These are phyloP conservation scores for Sarcocystis neurona DNA, from an alignment of 169 alveolate species.

Conservation along the genomic window DNA sequence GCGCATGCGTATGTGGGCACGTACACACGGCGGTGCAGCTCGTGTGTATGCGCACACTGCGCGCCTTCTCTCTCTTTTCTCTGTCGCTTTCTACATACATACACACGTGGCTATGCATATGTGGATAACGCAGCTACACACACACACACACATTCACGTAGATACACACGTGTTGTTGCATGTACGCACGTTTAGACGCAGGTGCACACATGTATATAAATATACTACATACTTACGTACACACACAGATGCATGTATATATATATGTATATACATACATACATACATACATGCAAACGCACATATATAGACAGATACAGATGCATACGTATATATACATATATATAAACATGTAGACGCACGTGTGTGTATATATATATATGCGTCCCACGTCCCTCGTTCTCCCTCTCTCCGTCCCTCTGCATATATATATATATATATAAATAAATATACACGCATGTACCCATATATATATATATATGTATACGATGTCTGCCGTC, in stretches of 20 bases:
- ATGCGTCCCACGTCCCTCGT: background rate
- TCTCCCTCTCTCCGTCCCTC: background rate
- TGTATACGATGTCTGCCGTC: too few relatives aligned
- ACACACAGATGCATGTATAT: background rate
- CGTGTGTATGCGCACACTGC: too few relatives aligned
- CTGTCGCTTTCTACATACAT: too few relatives aligned
- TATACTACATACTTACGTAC: background rate
- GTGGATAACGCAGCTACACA: too few relatives aligned
- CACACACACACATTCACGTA: too few relatives aligned
- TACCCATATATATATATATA: too few relatives aligned
- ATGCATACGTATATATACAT: background rate
- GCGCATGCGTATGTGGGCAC: too few relatives aligned
- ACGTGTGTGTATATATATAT: background rate
- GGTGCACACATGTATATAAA: background rate
- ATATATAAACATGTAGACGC: background rate
- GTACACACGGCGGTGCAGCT: too few relatives aligned
- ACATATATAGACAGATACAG: background rate
- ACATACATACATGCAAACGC: background rate
- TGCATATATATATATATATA: background rate
- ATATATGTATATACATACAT: background rate
- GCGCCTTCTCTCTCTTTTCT: too few relatives aligned
- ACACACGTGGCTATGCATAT: too few relatives aligned
- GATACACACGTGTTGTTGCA: too few relatives aligned
- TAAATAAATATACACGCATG: too few relatives aligned
- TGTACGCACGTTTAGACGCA: background rate